Evolutionary conservation across 805 yeast species (phyloP).

Genomic region (Cyberlindnera bimundalis): DNA sequence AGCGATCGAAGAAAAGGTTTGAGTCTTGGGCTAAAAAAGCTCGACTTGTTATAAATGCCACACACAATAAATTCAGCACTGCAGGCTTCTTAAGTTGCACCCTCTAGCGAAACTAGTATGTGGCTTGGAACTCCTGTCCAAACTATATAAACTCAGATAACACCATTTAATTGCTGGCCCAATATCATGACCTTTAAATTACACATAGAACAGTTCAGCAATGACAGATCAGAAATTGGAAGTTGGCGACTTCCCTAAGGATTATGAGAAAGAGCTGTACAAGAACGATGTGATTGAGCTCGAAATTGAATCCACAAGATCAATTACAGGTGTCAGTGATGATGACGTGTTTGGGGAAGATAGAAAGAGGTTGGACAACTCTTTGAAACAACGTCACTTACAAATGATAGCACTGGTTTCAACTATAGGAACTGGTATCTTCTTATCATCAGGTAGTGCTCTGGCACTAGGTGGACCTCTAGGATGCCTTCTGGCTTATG

Average conservation of each 20-base stretch:
- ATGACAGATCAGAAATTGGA: not conserved
- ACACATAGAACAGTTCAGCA: not conserved
- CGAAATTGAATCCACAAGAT: not conserved
- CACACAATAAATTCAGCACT: too few relatives aligned
- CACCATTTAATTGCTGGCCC: too few relatives aligned
- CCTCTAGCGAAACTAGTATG: too few relatives aligned
- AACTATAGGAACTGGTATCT: conserved; percentile 41
- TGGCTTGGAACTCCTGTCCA: too few relatives aligned
- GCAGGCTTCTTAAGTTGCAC: too few relatives aligned
- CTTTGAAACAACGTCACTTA: conserved; percentile 32
- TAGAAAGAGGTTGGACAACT: conserved; percentile 5
- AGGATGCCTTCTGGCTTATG: conserved; percentile 32
- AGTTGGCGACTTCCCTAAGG: not conserved
- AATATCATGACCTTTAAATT: too few relatives aligned
- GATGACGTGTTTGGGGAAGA: conserved; percentile 9
- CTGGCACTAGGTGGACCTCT: conserved; percentile 34
- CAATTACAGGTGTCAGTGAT: not conserved
- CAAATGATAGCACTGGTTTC: conserved; percentile 49
- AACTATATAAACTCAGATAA: too few relatives aligned
- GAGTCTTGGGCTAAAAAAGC: too few relatives aligned
- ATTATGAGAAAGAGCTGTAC: not conserved
- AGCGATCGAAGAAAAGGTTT: too few relatives aligned
- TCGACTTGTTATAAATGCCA: too few relatives aligned
- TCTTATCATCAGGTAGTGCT: conserved; percentile 36
- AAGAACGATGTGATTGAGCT: not conserved